Percentiles rank a stretch among this genome's conserved stretches.
Evolutionary conservation across 1,284 basidiomycete genomes (phyloP).

Genomic region (Cryptococcus sp.): DNA sequence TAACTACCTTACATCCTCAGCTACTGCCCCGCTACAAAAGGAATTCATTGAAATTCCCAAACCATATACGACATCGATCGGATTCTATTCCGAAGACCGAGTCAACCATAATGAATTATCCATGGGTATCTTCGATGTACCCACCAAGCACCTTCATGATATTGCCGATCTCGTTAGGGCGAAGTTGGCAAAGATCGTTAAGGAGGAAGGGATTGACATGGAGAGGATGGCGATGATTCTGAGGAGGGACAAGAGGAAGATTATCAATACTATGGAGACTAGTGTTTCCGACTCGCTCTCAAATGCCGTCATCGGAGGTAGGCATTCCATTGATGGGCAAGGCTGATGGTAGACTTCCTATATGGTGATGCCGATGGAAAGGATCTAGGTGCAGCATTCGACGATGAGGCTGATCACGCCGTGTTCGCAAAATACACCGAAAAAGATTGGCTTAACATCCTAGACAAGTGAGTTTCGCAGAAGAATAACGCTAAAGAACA

Average conservation of each 20-base stretch:
- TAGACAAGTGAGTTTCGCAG: slow-evolving; percentile 62
- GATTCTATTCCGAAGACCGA: slow-evolving; percentile 73
- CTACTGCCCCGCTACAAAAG: slow-evolving; percentile 86
- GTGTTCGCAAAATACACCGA: slow-evolving; percentile 66
- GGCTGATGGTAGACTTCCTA: slow-evolving; percentile 62
- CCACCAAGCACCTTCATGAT: slow-evolving; percentile 67
- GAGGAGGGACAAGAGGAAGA: slow-evolving; percentile 77
- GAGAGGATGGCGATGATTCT: slow-evolving; percentile 83
- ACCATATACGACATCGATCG: slow-evolving; percentile 83
- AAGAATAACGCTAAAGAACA: slow-evolving; percentile 36
- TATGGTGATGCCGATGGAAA: slow-evolving; percentile 82
- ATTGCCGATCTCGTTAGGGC: slow-evolving; percentile 68
- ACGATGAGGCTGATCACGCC: slow-evolving; percentile 73
- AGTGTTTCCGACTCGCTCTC: slow-evolving; percentile 33
- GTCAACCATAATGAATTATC: slow-evolving; percentile 70
- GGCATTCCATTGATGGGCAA: slow-evolving; percentile 4
- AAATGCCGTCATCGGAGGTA: slow-evolving; percentile 60
- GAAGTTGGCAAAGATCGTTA: slow-evolving; percentile 66
- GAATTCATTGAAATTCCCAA: slow-evolving; percentile 89
- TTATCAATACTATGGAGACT: slow-evolving; percentile 45
- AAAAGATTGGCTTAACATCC: slow-evolving; percentile 72
- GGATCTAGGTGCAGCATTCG: slow-evolving; percentile 67
- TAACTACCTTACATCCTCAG: slow-evolving; percentile 84
- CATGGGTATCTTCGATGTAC: slow-evolving; percentile 78
- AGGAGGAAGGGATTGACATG: slow-evolving; percentile 79